Conservation (phyloP, 1,139 yeast genomes). For the Suhomyces panamericanus region DNA sequence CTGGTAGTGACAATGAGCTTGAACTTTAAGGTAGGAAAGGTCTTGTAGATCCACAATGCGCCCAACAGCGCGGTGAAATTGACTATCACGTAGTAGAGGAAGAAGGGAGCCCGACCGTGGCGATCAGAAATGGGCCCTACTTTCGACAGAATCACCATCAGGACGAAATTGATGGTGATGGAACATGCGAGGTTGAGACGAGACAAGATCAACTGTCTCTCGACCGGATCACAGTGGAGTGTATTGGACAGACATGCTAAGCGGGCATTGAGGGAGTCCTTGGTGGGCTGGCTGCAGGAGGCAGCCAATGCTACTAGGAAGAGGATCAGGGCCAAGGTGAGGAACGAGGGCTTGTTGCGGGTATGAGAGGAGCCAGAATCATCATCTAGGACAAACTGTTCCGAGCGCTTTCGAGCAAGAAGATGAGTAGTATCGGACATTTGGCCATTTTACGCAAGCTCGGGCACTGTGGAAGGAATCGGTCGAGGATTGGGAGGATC, state of each 20-base stretch:
- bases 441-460: background rate
- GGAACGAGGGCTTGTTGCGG: background rate
- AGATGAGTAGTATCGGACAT: slow-evolving; percentile 5
- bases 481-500: background rate
- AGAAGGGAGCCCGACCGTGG: slow-evolving; percentile 13
- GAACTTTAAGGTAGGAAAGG: slow-evolving; percentile 8
- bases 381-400: slow-evolving; percentile 6
- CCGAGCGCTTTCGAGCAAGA: slow-evolving; percentile 7
- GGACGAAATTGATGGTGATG: slow-evolving; percentile 8
- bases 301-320: slow-evolving; percentile 11
- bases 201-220: slow-evolving; percentile 9
- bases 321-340: slow-evolving; percentile 4
- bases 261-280: slow-evolving; percentile 9
- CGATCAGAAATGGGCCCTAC: slow-evolving; percentile 13
- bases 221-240: slow-evolving; percentile 7
- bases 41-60: slow-evolving; percentile 5
- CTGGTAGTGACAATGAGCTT: slow-evolving; percentile 4
- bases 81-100: slow-evolving; percentile 6
- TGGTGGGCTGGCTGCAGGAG: slow-evolving; percentile 10
- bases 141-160: slow-evolving; percentile 13
- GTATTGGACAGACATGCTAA: slow-evolving; percentile 4
- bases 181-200: slow-evolving; percentile 8
- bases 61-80: slow-evolving; percentile 2
- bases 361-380: too few relatives aligned
- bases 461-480: too few relatives aligned